A percentile compares a stretch with the other conserved stretches of the same genome.
Conservation (phyloP, 257 asterid species). For the Haberlea rhodopensis region DNA sequence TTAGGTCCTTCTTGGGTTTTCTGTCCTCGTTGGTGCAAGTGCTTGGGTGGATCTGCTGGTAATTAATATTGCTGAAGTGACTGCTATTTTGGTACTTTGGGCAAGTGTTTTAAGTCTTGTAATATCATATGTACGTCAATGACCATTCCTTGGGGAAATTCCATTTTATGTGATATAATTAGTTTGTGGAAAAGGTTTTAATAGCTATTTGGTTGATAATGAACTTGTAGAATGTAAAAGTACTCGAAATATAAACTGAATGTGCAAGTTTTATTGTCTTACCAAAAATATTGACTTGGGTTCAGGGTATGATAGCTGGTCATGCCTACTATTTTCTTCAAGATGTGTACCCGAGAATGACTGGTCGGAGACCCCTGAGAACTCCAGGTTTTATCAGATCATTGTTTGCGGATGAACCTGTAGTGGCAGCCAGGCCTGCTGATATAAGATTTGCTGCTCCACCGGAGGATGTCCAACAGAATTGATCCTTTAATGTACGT, state of each 20-base stretch:
- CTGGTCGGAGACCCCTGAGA: conserved; percentile 82
- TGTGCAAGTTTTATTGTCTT: neutral
- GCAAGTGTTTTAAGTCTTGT: neutral
- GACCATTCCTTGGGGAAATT: too few relatives aligned
- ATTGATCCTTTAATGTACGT: conserved; percentile 17
- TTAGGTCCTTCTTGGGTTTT: conserved; percentile 95
- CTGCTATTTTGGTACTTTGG: neutral
- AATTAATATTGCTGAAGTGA: conserved; percentile 17
- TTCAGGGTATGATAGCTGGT: conserved; percentile 93
- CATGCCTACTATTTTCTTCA: conserved; percentile 95
- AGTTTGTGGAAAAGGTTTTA: too few relatives aligned
- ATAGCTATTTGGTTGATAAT: too few relatives aligned
- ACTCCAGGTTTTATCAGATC: conserved; percentile 70
- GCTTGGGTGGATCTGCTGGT: conserved; percentile 99
- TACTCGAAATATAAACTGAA: too few relatives aligned
- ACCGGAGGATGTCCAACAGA: conserved; percentile 49
- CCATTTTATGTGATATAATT: too few relatives aligned
- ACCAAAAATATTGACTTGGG: conserved; percentile 17
- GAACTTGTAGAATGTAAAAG: too few relatives aligned
- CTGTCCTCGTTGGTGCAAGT: conserved; percentile 97
- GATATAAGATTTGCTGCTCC: conserved; percentile 87
- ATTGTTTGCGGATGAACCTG: conserved; percentile 84
- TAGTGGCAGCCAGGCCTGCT: conserved; percentile 78
- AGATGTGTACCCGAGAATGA: conserved; percentile 86
- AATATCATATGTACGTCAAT: neutral